phyloP scores from a whole-genome alignment of 2,329 filamentous ascomycete genomes.

The Penicillium sp. region DNA sequence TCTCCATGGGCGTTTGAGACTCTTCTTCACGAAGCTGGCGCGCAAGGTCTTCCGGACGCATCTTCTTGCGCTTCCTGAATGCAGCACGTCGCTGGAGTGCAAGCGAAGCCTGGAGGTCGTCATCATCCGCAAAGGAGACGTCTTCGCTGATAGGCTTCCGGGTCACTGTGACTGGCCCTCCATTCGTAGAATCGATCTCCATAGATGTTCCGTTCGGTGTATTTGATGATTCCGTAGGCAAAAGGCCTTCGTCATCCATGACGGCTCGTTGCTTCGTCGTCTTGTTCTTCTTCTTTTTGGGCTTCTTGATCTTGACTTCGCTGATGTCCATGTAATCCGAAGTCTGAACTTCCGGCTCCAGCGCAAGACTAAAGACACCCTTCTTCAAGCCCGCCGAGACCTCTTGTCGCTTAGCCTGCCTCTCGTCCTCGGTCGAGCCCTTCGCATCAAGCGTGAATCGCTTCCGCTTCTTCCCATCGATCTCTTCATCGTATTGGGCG shows the following conservation, averaged over 20 bases:
- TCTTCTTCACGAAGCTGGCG: slow-evolving; percentile 70
- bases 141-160: slow-evolving; percentile 69
- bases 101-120: slow-evolving; percentile 84
- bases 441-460: slow-evolving; percentile 82
- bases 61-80: slow-evolving; percentile 88
- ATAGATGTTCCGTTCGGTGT: slow-evolving; percentile 57
- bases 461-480: slow-evolving; percentile 85
- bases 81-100: slow-evolving; percentile 80
- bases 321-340: slow-evolving; percentile 89
- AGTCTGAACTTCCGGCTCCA: slow-evolving; percentile 63
- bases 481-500: slow-evolving; percentile 94
- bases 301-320: slow-evolving; percentile 90
- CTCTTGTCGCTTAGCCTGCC: slow-evolving; percentile 56
- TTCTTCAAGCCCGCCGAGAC: slow-evolving; percentile 63
- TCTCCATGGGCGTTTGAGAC: slow-evolving; percentile 56
- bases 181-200: slow-evolving; percentile 70
- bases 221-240: slow-evolving; percentile 41
- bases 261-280: slow-evolving; percentile 67
- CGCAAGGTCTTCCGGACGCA: slow-evolving; percentile 82
- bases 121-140: slow-evolving; percentile 79
- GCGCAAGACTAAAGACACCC: slow-evolving; percentile 75
- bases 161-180: slow-evolving; percentile 37
- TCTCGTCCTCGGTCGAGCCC: slow-evolving; percentile 67
- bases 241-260: slow-evolving; percentile 62
- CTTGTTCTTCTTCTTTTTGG: slow-evolving; percentile 83